Percentiles rank a stretch among this genome's conserved stretches.
Evolutionary conservation across 495 filamentous ascomycete genomes (phyloP).

Genomic region (Penicillium fimorum): DNA sequence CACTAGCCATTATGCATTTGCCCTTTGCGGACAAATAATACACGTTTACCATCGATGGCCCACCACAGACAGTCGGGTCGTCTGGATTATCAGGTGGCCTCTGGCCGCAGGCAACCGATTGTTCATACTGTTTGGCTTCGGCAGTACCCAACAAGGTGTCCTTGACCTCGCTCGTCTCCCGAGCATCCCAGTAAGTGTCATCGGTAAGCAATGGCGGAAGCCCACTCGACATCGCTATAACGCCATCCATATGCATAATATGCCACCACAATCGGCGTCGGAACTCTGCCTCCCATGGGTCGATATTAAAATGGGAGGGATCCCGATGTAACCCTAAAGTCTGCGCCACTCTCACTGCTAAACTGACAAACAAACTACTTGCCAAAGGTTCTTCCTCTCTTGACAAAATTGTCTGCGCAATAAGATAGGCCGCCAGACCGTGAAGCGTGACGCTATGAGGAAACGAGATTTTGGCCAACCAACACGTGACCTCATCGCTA

Average conservation of each 20-base stretch:
- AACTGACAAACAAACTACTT: slow-evolving; percentile 51
- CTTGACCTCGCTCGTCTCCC: slow-evolving; percentile 46
- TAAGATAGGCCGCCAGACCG: slow-evolving; percentile 45
- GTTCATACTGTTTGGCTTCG: slow-evolving; percentile 33
- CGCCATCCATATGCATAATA: slow-evolving; percentile 63
- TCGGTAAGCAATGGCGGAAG: slow-evolving; percentile 45
- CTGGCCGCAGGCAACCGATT: slow-evolving; percentile 30
- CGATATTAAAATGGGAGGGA: slow-evolving; percentile 61
- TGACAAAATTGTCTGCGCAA: slow-evolving; percentile 47
- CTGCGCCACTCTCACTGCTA: slow-evolving; percentile 63
- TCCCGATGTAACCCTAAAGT: slow-evolving; percentile 73
- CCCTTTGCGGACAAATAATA: slow-evolving; percentile 46
- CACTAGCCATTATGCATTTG: slow-evolving; percentile 50
- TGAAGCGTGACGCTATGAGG: slow-evolving; percentile 46
- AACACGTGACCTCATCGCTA: slow-evolving; percentile 42
- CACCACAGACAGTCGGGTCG: slow-evolving; percentile 44
- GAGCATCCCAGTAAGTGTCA: slow-evolving; percentile 49
- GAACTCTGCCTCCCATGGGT: slow-evolving; percentile 65
- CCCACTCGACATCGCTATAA: slow-evolving; percentile 49
- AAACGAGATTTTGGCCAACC: slow-evolving; percentile 46
- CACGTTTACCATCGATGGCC: slow-evolving; percentile 49
- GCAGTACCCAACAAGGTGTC: slow-evolving; percentile 44
- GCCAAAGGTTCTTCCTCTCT: slow-evolving; percentile 50
- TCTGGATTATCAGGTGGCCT: slow-evolving; percentile 44
- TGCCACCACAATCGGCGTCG: slow-evolving; percentile 72